Conservation (phyloP, 2,329 filamentous ascomycete genomes). For the Septoria petroselini region DNA sequence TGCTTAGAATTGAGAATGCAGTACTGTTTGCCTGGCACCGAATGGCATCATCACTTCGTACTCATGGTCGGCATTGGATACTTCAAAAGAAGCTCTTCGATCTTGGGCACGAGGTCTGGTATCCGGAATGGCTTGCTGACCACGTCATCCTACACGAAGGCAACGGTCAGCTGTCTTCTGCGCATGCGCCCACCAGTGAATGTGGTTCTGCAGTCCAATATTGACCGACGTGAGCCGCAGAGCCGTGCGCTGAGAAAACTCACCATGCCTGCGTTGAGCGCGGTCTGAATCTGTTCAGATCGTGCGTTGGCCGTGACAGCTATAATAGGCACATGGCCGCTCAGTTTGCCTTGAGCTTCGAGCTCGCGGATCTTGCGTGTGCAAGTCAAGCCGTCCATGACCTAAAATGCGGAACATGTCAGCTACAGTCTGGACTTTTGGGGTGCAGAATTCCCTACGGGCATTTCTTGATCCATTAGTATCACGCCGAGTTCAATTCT, state of each 20-base stretch:
- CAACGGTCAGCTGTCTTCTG: conserved; percentile 21
- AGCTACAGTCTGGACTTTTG: neutral
- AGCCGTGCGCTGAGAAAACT: too few relatives aligned
- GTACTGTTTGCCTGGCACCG: too few relatives aligned
- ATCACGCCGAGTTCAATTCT: conserved; percentile 50
- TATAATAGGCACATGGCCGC: conserved; percentile 69
- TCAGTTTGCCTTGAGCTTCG: conserved; percentile 60
- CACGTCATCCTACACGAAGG: conserved; percentile 45
- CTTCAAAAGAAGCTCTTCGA: conserved; percentile 46
- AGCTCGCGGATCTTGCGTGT: conserved; percentile 66
- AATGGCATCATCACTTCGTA: neutral
- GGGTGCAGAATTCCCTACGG: conserved; percentile 58
- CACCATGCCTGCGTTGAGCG: conserved; percentile 68
- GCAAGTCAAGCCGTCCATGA: conserved; percentile 66
- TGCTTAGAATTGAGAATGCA: conserved; percentile 4
- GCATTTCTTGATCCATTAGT: conserved; percentile 81
- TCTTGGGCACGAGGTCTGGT: conserved; percentile 50
- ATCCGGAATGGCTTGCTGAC: conserved; percentile 53
- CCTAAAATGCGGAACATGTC: conserved; percentile 8
- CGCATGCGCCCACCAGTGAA: neutral
- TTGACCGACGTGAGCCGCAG: too few relatives aligned
- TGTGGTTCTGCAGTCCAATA: too few relatives aligned
- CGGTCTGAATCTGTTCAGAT: conserved; percentile 68
- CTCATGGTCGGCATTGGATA: conserved; percentile 31
- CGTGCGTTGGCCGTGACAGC: conserved; percentile 81